These are phyloP conservation scores for Phytophthora constricta DNA, from an alignment of 352 stramenopile genomes.

Conservation along the genomic window DNA sequence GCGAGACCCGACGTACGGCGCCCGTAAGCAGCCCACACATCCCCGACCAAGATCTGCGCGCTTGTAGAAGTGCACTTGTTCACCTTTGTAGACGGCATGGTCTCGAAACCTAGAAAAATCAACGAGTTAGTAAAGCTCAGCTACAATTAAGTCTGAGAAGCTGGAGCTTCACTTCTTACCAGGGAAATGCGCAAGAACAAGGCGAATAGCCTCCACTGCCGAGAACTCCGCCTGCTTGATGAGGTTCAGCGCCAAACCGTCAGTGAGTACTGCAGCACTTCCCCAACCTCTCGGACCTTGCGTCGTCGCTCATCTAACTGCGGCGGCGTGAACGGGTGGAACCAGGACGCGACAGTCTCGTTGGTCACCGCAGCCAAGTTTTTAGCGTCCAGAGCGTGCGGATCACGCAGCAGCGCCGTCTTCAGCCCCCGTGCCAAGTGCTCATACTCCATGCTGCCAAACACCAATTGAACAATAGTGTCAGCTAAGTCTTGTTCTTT, in stretches of 20 bases:
- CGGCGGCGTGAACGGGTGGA: conserved; percentile 65
- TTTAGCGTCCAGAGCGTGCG: conserved; percentile 59
- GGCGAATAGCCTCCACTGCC: conserved; percentile 63
- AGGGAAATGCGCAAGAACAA: conserved; percentile 78
- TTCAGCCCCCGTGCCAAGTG: conserved; percentile 80
- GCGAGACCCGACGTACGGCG: conserved; percentile 46
- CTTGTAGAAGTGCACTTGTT: conserved; percentile 92
- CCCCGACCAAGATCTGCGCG: conserved; percentile 88
- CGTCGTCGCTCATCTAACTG: conserved; percentile 67
- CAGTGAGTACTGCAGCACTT: conserved; percentile 59
- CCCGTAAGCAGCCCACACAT: conserved; percentile 89
- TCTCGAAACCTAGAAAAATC: conserved; percentile 71
- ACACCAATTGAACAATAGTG: not conserved
- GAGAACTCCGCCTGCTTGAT: conserved; percentile 58
- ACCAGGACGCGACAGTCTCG: conserved; percentile 65
- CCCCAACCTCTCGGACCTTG: conserved; percentile 65
- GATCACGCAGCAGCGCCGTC: conserved; percentile 65
- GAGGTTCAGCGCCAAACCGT: conserved; percentile 57
- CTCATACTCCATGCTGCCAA: conserved; percentile 86
- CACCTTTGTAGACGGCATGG: conserved; percentile 80
- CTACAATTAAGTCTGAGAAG: not conserved
- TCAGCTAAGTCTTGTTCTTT: not conserved
- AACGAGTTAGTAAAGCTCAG: not conserved
- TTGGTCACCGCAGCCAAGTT: conserved; percentile 48
- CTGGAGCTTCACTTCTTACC: conserved; percentile 17